phyloP scores from a whole-genome alignment of 75 land plant species.

The Selaginella moellendorffii region DNA sequence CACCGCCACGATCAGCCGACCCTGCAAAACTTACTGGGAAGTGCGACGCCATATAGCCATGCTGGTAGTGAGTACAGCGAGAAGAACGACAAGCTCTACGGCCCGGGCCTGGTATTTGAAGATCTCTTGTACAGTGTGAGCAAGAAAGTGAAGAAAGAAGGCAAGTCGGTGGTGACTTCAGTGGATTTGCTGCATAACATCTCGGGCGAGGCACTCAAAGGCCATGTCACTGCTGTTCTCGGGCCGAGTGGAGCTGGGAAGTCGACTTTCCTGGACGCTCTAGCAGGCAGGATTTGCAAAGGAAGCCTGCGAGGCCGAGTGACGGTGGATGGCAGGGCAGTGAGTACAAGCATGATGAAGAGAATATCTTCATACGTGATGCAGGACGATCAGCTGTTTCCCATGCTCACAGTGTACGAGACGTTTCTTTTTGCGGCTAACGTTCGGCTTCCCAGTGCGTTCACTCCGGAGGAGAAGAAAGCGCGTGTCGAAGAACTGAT shows the following conservation, averaged over 20 bases:
- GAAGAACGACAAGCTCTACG: slow-evolving; percentile 8
- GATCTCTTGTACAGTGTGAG: slow-evolving; percentile 51
- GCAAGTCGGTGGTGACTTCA: slow-evolving; percentile 26
- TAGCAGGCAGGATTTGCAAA: slow-evolving; percentile 47
- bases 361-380: slow-evolving; percentile 63
- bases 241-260: slow-evolving; percentile 76
- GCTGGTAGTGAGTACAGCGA: slow-evolving; percentile 16
- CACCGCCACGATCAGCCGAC: neutral
- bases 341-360: slow-evolving; percentile 35
- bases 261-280: slow-evolving; percentile 50
- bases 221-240: slow-evolving; percentile 44
- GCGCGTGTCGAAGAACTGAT: slow-evolving; percentile 38
- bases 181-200: slow-evolving; percentile 38
- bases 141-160: slow-evolving; percentile 30
- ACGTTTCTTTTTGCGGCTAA: slow-evolving; percentile 56
- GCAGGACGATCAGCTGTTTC: slow-evolving; percentile 70
- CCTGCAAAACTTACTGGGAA: neutral
- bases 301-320: slow-evolving; percentile 45
- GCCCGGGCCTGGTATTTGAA: slow-evolving; percentile 37
- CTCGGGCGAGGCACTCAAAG: slow-evolving; percentile 51
- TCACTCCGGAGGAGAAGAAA: slow-evolving; percentile 25
- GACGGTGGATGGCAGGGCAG: slow-evolving; percentile 34
- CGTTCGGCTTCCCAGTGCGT: slow-evolving; percentile 40
- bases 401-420: slow-evolving; percentile 51
- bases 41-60: slow-evolving; percentile 19